These are phyloP conservation scores for Hypoxylon sp. DNA, from an alignment of 2,329 filamentous ascomycete species.

Conservation along the genomic window DNA sequence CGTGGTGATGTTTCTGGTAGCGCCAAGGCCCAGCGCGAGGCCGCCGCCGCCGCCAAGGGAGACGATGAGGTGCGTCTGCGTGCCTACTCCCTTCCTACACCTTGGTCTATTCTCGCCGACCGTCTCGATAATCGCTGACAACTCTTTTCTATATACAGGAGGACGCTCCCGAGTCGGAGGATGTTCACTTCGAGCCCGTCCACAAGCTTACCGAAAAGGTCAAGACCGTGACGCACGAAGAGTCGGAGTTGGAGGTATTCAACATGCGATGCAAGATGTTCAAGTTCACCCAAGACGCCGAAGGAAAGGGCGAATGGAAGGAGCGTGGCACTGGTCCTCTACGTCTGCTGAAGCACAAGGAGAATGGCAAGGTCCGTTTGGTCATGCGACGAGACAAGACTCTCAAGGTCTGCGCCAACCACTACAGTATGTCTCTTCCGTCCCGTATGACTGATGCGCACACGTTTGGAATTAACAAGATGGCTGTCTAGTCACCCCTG, in stretches of 20 bases:
- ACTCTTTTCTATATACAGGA: slow-evolving; percentile 50
- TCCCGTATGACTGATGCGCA: no score
- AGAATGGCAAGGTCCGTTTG: slow-evolving; percentile 95
- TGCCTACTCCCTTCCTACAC: slow-evolving; percentile 4
- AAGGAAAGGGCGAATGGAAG: slow-evolving; percentile 87
- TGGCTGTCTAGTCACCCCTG: slow-evolving; percentile 77
- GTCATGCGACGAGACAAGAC: slow-evolving; percentile 99
- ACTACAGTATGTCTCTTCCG: slow-evolving; percentile 79
- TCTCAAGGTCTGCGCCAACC: slow-evolving; percentile 99
- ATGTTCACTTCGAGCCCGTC: slow-evolving; percentile 97
- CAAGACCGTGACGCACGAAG: slow-evolving; percentile 97
- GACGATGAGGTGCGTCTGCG: slow-evolving; percentile 62
- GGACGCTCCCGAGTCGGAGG: slow-evolving; percentile 84
- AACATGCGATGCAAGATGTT: slow-evolving; percentile 99
- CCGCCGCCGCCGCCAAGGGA: slow-evolving; percentile 64
- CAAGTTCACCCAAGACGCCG: slow-evolving; percentile 85
- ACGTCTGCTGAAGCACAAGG: slow-evolving; percentile 96
- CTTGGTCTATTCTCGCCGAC: slow-evolving; percentile 2
- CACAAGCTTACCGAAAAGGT: slow-evolving; percentile 96
- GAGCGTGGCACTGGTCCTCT: slow-evolving; percentile 98
- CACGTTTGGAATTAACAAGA: no score
- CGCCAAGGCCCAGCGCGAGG: slow-evolving; percentile 78
- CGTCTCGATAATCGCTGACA: slow-evolving; percentile 23
- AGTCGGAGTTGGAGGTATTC: slow-evolving; percentile 95
- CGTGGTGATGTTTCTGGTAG: slow-evolving; percentile 88